Evolutionary conservation across 257 asterid species (phyloP).

Genomic region (Lycium ferocissimum): DNA sequence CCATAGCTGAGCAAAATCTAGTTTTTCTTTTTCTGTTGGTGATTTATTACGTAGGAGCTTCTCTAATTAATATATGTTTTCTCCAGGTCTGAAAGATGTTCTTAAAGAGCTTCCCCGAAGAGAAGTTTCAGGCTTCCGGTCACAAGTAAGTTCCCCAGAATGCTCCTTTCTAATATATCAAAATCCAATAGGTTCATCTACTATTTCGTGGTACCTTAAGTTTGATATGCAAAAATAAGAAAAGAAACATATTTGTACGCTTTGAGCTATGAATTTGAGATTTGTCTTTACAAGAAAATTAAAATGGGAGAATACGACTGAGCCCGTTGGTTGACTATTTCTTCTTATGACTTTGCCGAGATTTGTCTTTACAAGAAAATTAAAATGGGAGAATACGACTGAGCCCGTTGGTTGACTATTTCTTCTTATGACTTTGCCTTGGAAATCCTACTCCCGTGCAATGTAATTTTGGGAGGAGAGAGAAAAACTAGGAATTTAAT

Average conservation of each 20-base stretch:
- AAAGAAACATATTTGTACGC: background rate
- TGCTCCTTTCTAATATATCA: background rate
- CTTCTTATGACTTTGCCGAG: too few relatives aligned
- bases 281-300: slow-evolving; percentile 14
- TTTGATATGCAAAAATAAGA: background rate
- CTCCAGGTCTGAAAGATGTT: slow-evolving; percentile 80
- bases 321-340: too few relatives aligned
- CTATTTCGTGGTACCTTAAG: background rate
- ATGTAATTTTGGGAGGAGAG: slow-evolving; percentile 22
- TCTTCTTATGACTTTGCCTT: background rate
- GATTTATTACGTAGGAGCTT: background rate
- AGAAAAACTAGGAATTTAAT: background rate
- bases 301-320: background rate
- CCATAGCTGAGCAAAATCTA: background rate
- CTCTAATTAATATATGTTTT: slow-evolving; percentile 32
- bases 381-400: background rate
- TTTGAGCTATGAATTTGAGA: slow-evolving; percentile 4
- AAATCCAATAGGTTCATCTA: slow-evolving; percentile 14
- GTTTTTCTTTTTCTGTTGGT: slow-evolving; percentile 14
- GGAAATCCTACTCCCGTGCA: background rate
- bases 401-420: background rate
- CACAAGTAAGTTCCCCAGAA: slow-evolving; percentile 54
- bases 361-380: too few relatives aligned
- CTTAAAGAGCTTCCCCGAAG: slow-evolving; percentile 82
- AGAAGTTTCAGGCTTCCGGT: slow-evolving; percentile 78